phyloP scores from a whole-genome alignment of 495 filamentous ascomycete species.

The Oidiodendron maius region DNA sequence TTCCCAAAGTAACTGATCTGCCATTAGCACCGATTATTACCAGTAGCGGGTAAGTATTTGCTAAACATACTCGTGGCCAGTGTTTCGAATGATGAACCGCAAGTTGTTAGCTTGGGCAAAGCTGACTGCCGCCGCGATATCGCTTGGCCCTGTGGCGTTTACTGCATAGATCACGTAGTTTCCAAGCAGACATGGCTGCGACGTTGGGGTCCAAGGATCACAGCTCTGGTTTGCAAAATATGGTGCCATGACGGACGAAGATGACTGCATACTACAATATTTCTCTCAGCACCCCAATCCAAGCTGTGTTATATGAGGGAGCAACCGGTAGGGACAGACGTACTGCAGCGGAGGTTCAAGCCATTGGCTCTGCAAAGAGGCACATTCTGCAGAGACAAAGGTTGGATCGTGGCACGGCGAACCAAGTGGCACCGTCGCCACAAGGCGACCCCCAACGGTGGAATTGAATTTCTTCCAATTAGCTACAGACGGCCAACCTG shows the following conservation, averaged over 20 bases:
- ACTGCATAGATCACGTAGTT: constrained; percentile 52
- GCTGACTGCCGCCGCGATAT: constrained; percentile 32
- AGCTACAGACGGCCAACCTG: constrained; percentile 32
- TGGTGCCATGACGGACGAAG: constrained; percentile 33
- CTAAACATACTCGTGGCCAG: constrained; percentile 44
- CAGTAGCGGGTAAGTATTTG: too few species aligned
- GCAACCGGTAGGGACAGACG: too few species aligned
- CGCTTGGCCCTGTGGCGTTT: constrained; percentile 33
- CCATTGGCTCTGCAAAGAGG: not conserved
- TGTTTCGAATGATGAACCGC: constrained; percentile 34
- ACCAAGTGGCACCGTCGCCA: constrained; percentile 43
- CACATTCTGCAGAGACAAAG: not conserved
- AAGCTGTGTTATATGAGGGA: too few species aligned
- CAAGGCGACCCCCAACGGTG: constrained; percentile 41
- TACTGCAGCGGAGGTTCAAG: constrained; percentile 7
- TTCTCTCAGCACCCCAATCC: not conserved
- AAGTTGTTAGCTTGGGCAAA: constrained; percentile 40
- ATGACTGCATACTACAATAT: constrained; percentile 18
- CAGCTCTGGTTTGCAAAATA: constrained; percentile 44
- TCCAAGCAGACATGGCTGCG: constrained; percentile 46
- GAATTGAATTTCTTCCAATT: constrained; percentile 38
- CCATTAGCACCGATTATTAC: too few species aligned
- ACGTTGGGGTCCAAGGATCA: constrained; percentile 44
- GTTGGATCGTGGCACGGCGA: constrained; percentile 42
- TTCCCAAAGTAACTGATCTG: constrained; percentile 37